Evolutionary conservation across 2,329 filamentous ascomycete genomes (phyloP).

Genomic region (Pseudocercospora ulei): DNA sequence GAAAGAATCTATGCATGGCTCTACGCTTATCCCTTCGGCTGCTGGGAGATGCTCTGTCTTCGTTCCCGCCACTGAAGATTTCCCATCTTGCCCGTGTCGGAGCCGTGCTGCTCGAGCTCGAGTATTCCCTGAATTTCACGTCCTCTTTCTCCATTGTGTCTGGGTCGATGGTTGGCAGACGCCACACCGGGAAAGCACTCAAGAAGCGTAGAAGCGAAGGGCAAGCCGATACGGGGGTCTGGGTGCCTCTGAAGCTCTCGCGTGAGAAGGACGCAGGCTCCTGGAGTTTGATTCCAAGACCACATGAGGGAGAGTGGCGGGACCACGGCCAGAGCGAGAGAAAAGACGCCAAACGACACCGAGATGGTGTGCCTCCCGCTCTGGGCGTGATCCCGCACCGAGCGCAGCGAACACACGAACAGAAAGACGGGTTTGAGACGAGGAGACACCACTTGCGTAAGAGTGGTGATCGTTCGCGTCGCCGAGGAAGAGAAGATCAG

Average conservation of each 20-base stretch:
- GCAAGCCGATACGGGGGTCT: slow-evolving; percentile 46
- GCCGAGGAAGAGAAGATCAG: slow-evolving; percentile 70
- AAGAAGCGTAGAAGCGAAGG: slow-evolving; percentile 64
- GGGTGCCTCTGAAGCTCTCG: slow-evolving; percentile 53
- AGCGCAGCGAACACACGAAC: slow-evolving; percentile 76
- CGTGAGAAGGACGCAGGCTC: slow-evolving; percentile 69
- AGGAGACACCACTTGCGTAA: slow-evolving; percentile 71
- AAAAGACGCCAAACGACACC: slow-evolving; percentile 72
- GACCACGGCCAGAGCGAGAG: slow-evolving; percentile 66
- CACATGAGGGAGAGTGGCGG: slow-evolving; percentile 63
- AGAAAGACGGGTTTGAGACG: slow-evolving; percentile 71
- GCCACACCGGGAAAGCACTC: slow-evolving; percentile 56
- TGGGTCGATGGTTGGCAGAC: slow-evolving; percentile 66
- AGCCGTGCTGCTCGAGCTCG: slow-evolving; percentile 62
- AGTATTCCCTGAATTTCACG: slow-evolving; percentile 61
- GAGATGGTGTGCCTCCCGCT: slow-evolving; percentile 56
- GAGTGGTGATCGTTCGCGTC: slow-evolving; percentile 76
- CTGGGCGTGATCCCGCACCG: slow-evolving; percentile 66
- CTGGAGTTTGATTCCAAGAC: slow-evolving; percentile 60
- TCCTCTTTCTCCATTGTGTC: slow-evolving; percentile 79
- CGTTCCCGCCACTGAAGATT: slow-evolving; percentile 9
- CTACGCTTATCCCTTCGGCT: background rate
- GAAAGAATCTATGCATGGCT: too few species aligned
- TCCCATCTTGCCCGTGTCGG: slow-evolving; percentile 48
- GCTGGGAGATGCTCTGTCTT: slow-evolving; percentile 4